Base-by-base conservation (phyloP, 2,329 filamentous ascomycete genomes). In the Fusarium sp. region DNA sequence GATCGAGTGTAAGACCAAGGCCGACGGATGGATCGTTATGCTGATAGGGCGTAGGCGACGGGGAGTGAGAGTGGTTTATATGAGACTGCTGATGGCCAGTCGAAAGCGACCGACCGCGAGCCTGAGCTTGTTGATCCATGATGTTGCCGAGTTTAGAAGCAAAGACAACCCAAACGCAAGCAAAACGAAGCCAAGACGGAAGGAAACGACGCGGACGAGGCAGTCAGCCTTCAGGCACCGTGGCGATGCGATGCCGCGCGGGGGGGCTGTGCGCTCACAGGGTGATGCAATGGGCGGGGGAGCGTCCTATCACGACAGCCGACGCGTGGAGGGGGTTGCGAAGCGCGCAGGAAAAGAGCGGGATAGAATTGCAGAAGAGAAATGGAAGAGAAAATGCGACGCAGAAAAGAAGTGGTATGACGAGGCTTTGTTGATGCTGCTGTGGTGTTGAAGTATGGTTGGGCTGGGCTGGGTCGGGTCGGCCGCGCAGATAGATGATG, bases 61-160 rank as follows among this genome's bases (percentile, higher is more conserved):
- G 87, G 74, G 89, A 90, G 79, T 88, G 89, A 72, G 83, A 86
- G 79, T 89, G 88, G 79, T 86, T 91, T 90, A 92, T 90, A 89
- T 89, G 85, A 82, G 83, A 78, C 77, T 80, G 81, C 76, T 87
- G 85, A 76, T 87, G 85, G 69, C 84, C 84, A 77, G 84, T 83
- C 75, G 89, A 90, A 72, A 86, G 87, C 73, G 89, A 90, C 77
- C 88, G 88, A 77, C 88, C 88, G 78, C 76, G 49, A 41, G 49
- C 49, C 70, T 80, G 80, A 74, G 74, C 74, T 68, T 81, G 79
- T 71, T 81, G 80, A 78, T 82, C 80, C 81, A 83, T 83, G 75
- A 75, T 77, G 74, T 72, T 75, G 66, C 74, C 74, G 70, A 75
- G 72, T 74, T 74, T 76, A 76, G 73, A 76, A 76, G 72, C 71